Evolutionary conservation across 495 filamentous ascomycete genomes (phyloP), one percentile per base, ranked within the genome.

Genomic region (Neurospora sp.): DNA sequence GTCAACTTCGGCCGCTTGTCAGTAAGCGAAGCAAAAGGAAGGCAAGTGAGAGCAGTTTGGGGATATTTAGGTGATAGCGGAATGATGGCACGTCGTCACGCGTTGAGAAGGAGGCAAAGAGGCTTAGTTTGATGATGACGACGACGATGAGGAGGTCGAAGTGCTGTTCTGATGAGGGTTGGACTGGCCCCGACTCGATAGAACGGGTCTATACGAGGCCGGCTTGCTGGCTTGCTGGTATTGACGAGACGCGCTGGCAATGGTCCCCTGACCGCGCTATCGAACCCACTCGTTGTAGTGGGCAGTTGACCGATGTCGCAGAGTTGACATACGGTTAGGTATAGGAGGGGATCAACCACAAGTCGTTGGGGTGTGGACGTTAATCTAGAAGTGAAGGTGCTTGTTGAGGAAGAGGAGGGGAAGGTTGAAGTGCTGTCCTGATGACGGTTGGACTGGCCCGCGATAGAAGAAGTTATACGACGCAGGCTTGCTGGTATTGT

Each of bases 391-490:
- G n/a, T n/a, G n/a, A n/a, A n/a, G n/a, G n/a, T n/a, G n/a, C n/a
- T n/a, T n/a, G n/a, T n/a, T 21, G 45, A 28, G 1, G 21, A 54
- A 5, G 21, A 31, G 21, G 13, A 62, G 54, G 24, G 13, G 8
- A 10, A 66, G 15, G 7, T 19, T 3, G 28, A 66, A 66, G 24
- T 66, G 54, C 28, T 24, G 21, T 48, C 3, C 43, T 48, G 43
- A 21, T 48, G 78, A 71, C 19, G 48, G 82, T 48, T 48, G n/a
- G n/a, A n/a, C 43, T 48, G n/a, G 85, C 74, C 84, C 2, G 81
- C 77, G 87, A 83, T 74, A 82, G 84, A 87, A 82, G 79, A 86
- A 74, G 82, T 86, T 75, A 81, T 86, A 85, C 54, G 85, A 43
- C 76, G 84, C 21, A 77, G 79, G 75, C 39, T 74, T 15, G 40